A percentile compares a stretch with the other conserved stretches of the same genome.
Conservation (phyloP, 2,329 filamentous ascomycete species). For the Clarireedia hainanense region DNA sequence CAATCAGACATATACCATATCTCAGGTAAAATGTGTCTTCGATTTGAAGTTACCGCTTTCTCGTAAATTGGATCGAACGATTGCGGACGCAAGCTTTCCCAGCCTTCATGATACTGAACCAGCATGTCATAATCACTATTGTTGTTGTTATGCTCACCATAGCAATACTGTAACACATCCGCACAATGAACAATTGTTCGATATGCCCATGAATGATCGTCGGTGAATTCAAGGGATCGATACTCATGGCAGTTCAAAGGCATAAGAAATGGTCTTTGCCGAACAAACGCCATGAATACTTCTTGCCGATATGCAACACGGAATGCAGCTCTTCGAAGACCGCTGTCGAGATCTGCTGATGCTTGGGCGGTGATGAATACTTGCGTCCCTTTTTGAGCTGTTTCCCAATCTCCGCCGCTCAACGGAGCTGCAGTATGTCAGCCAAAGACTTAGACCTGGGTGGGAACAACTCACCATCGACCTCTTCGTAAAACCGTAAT, state of each 20-base stretch:
- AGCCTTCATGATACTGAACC: slow-evolving; percentile 14
- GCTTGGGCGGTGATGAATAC: slow-evolving; percentile 25
- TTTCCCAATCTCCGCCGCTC: slow-evolving; percentile 18
- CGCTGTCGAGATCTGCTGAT: slow-evolving; percentile 25
- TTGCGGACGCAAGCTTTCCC: slow-evolving; percentile 15
- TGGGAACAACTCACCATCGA: slow-evolving; percentile 27
- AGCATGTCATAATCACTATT: slow-evolving; percentile 14
- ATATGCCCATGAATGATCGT: slow-evolving; percentile 20
- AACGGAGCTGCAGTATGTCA: slow-evolving; percentile 14
- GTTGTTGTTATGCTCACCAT: slow-evolving; percentile 12
- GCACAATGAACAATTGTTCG: slow-evolving; percentile 18
- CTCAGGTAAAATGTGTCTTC: slow-evolving; percentile 14
- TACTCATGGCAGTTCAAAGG: slow-evolving; percentile 29
- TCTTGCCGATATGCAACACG: slow-evolving; percentile 43
- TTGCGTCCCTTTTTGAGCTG: slow-evolving; percentile 16
- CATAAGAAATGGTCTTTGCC: slow-evolving; percentile 32
- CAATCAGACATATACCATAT: slow-evolving; percentile 20
- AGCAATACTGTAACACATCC: slow-evolving; percentile 20
- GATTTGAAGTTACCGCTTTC: neutral
- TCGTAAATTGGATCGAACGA: slow-evolving; percentile 19
- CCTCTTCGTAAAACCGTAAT: slow-evolving; percentile 34
- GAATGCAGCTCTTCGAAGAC: slow-evolving; percentile 36
- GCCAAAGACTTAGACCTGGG: neutral
- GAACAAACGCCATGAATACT: slow-evolving; percentile 38
- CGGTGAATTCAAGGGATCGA: slow-evolving; percentile 15